Evolutionary conservation across 2,329 filamentous ascomycete species (phyloP), one percentile per base, ranked within the genome.

Genomic region (Dactylonectria estremocensis): DNA sequence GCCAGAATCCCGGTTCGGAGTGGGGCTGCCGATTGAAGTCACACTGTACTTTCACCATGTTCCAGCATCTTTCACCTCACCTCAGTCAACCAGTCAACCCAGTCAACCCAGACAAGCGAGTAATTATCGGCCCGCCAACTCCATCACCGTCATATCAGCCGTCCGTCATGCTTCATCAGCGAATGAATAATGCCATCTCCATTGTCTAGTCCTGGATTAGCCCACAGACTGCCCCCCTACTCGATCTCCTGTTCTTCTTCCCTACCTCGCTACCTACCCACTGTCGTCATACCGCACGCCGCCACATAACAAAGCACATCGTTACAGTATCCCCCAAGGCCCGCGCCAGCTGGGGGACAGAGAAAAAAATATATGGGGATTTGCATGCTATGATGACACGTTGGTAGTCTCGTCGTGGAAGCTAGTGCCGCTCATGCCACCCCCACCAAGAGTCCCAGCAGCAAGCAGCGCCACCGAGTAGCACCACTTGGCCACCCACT

Each of bases 1-100:
- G 63, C 59, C 22, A 48, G 62, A 43, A 67, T 61, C 63, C 66
- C 66, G 63, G 64, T 56, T 66, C 64, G 64, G 69, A 61, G 69
- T 64, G 69, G 69, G 69, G 65, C 69, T 54, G 14, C 61, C 67
- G 60, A 72, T 69, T 64, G 24, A 69, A 74, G 68, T 71, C 70
- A 69, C 24, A 28, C 24, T 28, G 24, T 28, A 28, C 24, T 5
- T 64, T 5, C 28, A 31, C 3, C 28, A 61, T 64, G 5, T n/a
- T n/a, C n/a, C n/a, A n/a, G 7, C 49, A 61, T 63, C 72, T 61
- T 69, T 65, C 62, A 57, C 69, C 53, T 71, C 66, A 69, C 69
- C 33, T 57, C 54, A 35, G 24, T 28, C 7, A 28, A 28, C 24
- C 24, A 28, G 24, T 28, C 4, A n/a, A n/a, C n/a, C 24, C 24